Conservation (phyloP, 1,284 basidiomycete genomes). For the Paramarasmius palmivorus region DNA sequence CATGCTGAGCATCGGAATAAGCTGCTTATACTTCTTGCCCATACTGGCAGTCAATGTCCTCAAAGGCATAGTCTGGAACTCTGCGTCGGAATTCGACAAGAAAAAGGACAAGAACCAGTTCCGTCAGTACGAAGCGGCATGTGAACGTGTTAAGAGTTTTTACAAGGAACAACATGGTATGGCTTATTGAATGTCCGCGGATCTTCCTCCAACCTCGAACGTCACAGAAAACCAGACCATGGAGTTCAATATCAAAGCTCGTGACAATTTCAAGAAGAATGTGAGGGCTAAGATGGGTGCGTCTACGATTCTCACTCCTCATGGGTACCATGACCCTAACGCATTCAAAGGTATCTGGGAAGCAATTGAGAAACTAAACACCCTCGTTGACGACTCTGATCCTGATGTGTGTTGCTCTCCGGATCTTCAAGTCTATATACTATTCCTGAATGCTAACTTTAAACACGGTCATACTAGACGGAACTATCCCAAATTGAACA, state of each 20-base stretch:
- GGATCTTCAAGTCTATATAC: too few relatives aligned
- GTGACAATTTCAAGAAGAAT: slow-evolving; percentile 67
- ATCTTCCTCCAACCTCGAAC: background rate
- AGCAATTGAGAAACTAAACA: slow-evolving; percentile 89
- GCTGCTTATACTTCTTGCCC: too few relatives aligned
- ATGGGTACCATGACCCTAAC: too few relatives aligned
- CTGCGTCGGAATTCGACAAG: slow-evolving; percentile 65
- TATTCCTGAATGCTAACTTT: too few relatives aligned
- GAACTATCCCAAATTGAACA: slow-evolving; percentile 87
- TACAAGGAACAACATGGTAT: slow-evolving; percentile 86
- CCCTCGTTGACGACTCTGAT: slow-evolving; percentile 86
- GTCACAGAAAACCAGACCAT: slow-evolving; percentile 82
- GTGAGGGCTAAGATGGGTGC: slow-evolving; percentile 63
- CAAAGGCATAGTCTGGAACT: slow-evolving; percentile 63
- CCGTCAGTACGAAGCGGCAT: slow-evolving; percentile 73
- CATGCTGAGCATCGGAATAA: too few relatives aligned
- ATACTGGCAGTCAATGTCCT: slow-evolving; percentile 59
- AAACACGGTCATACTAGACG: too few relatives aligned
- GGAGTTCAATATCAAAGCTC: slow-evolving; percentile 79
- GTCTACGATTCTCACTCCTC: too few relatives aligned
- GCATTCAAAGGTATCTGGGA: slow-evolving; percentile 54
- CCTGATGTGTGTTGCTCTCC: slow-evolving; percentile 59
- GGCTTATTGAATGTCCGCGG: background rate
- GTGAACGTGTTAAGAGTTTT: slow-evolving; percentile 85
- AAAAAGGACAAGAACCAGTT: slow-evolving; percentile 78